phyloP scores from a whole-genome alignment of 305 asterid genomes.

The Fraxinus floribunda region DNA sequence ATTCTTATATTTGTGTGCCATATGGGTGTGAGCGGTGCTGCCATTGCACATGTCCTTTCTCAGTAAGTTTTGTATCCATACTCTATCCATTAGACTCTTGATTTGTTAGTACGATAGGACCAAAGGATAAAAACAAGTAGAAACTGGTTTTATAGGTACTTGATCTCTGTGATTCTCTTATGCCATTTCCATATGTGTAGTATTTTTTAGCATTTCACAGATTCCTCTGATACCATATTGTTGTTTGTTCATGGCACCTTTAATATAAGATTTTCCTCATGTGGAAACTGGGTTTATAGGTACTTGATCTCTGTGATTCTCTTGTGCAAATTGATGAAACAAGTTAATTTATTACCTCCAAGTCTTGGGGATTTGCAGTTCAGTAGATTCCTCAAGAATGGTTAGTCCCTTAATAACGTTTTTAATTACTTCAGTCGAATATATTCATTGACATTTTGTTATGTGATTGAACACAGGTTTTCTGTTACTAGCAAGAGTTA shows the following conservation, averaged over 20 bases:
- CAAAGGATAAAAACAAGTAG: background rate
- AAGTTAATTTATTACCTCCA: constrained; percentile 76
- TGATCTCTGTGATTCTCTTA: background rate
- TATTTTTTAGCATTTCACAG: background rate
- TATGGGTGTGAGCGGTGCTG: constrained; percentile 88
- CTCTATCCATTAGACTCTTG: background rate
- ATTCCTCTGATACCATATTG: background rate
- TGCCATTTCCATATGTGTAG: background rate
- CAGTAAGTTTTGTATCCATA: constrained; percentile 53
- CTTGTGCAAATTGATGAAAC: constrained; percentile 51
- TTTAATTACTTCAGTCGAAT: background rate
- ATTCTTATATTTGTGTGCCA: constrained; percentile 70
- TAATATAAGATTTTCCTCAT: background rate
- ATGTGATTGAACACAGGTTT: constrained; percentile 39
- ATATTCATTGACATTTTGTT: background rate
- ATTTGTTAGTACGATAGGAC: background rate
- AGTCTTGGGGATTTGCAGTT: constrained; percentile 66
- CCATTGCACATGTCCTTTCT: constrained; percentile 93
- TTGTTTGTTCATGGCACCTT: background rate
- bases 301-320: constrained; percentile 74
- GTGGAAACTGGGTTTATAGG: constrained; percentile 33
- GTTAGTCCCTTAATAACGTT: constrained; percentile 28
- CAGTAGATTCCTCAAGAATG: constrained; percentile 75
- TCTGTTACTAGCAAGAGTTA: constrained; percentile 63
- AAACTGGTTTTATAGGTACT: background rate